Conservation (phyloP, 225 moss, liverwort and hornwort genomes). For the Marchantia polymorpha region DNA sequence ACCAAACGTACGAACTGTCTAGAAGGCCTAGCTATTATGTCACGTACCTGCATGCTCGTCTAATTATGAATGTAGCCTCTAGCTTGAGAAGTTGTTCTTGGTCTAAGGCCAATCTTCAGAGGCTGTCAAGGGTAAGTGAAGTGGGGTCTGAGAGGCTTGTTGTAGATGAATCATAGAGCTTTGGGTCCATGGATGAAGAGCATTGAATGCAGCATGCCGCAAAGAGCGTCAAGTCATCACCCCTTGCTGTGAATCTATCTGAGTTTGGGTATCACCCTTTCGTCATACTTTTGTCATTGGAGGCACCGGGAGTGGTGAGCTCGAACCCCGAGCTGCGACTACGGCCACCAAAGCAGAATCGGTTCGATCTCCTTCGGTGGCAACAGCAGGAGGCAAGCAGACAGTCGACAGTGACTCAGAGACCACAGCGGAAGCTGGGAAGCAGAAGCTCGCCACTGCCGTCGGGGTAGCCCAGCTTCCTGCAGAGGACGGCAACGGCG, state of each 20-base stretch:
- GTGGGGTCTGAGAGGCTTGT: background rate
- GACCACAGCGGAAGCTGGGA: background rate
- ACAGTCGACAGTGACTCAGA: background rate
- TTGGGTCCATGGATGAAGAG: background rate
- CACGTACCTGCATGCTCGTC: background rate
- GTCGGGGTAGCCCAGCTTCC: background rate
- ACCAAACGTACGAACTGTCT: background rate
- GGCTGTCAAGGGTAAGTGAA: background rate
- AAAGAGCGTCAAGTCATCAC: background rate
- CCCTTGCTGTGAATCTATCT: background rate
- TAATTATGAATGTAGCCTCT: background rate
- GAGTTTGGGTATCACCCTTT: conserved; percentile 7
- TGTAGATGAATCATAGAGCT: background rate
- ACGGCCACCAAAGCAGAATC: background rate
- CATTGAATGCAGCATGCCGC: background rate
- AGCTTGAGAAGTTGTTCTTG: background rate
- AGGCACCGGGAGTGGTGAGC: background rate
- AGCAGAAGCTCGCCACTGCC: background rate
- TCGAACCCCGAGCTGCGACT: background rate
- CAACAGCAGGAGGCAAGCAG: background rate
- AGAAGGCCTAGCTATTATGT: background rate
- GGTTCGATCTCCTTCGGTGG: background rate
- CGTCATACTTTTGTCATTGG: background rate
- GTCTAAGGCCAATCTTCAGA: background rate
- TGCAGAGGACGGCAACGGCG: background rate